These are phyloP conservation scores for Paralagenidium karlingii DNA, from an alignment of 352 stramenopile species.

Conservation along the genomic window DNA sequence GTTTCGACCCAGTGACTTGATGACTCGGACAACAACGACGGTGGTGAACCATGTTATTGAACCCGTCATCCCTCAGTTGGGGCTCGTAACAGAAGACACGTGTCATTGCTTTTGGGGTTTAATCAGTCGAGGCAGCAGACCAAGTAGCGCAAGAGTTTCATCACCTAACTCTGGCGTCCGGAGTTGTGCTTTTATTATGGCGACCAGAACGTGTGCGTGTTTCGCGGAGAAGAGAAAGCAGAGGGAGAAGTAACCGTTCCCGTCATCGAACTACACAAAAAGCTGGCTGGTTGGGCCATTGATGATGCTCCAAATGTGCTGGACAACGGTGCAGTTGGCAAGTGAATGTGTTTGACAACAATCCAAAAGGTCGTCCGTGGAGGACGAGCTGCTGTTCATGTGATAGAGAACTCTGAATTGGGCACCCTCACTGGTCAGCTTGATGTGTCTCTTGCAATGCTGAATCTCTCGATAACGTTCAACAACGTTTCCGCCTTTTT, in stretches of 20 bases:
- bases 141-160: not conserved
- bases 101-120: slow-evolving; percentile 5
- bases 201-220: slow-evolving; percentile 6
- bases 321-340: too few relatives aligned
- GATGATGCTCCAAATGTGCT: too few relatives aligned
- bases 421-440: too few relatives aligned
- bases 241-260: slow-evolving; percentile 3
- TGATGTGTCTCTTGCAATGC: too few relatives aligned
- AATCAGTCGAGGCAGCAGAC: slow-evolving; percentile 1
- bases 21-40: not conserved
- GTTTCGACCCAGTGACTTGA: not conserved
- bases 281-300: too few relatives aligned
- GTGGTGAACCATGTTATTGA: slow-evolving; percentile 1
- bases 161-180: slow-evolving; percentile 2
- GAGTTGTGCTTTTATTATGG: slow-evolving; percentile 6
- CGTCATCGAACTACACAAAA: too few relatives aligned
- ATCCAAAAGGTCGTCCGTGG: too few relatives aligned
- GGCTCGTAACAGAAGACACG: slow-evolving; percentile 2
- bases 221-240: slow-evolving; percentile 6
- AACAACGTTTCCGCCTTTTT: too few relatives aligned
- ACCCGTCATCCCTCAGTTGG: slow-evolving; percentile 1
- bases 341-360: too few relatives aligned
- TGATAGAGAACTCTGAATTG: too few relatives aligned
- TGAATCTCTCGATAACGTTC: too few relatives aligned
- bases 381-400: too few relatives aligned